Evolutionary conservation across 2,329 filamentous ascomycete species (phyloP).

Genomic region (Fusarium caatingaense): DNA sequence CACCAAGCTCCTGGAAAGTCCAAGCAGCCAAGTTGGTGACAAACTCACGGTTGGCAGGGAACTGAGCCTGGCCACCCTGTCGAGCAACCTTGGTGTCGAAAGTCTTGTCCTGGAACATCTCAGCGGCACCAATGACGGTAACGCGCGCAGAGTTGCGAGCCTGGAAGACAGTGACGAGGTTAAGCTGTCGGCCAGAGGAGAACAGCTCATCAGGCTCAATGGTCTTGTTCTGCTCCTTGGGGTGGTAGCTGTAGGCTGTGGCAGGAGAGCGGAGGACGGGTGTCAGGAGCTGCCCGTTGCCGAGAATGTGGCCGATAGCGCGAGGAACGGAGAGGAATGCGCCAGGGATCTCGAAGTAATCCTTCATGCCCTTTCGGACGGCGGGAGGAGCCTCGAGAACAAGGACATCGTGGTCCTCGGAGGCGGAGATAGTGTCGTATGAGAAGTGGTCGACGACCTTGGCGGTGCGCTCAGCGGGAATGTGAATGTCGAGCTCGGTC

Average conservation of each 20-base stretch:
- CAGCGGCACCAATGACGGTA: constrained; percentile 84
- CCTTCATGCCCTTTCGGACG: constrained; percentile 75
- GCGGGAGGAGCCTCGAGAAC: constrained; percentile 76
- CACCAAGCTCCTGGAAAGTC: constrained; percentile 94
- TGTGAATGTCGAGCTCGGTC: constrained; percentile 86
- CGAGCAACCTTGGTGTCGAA: constrained; percentile 83
- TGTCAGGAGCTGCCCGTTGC: constrained; percentile 79
- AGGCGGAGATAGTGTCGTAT: constrained; percentile 80
- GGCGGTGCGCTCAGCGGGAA: constrained; percentile 87
- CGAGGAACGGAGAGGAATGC: constrained; percentile 82
- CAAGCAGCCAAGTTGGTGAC: constrained; percentile 88
- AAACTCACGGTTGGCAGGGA: constrained; percentile 85
- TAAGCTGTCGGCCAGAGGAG: constrained; percentile 84
- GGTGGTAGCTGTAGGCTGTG: constrained; percentile 94
- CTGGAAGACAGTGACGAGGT: constrained; percentile 87
- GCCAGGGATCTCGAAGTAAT: constrained; percentile 73
- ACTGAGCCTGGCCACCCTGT: constrained; percentile 61
- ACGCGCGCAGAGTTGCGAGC: constrained; percentile 93
- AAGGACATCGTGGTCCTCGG: constrained; percentile 89
- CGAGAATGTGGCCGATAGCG: constrained; percentile 83
- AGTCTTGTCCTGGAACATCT: constrained; percentile 90
- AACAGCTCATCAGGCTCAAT: constrained; percentile 81
- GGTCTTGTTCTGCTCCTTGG: constrained; percentile 80
- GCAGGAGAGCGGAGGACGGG: constrained; percentile 84
- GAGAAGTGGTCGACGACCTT: constrained; percentile 96